These are phyloP conservation scores for Trapa incisa DNA, from an alignment of 345 rosid species.

Conservation along the genomic window DNA sequence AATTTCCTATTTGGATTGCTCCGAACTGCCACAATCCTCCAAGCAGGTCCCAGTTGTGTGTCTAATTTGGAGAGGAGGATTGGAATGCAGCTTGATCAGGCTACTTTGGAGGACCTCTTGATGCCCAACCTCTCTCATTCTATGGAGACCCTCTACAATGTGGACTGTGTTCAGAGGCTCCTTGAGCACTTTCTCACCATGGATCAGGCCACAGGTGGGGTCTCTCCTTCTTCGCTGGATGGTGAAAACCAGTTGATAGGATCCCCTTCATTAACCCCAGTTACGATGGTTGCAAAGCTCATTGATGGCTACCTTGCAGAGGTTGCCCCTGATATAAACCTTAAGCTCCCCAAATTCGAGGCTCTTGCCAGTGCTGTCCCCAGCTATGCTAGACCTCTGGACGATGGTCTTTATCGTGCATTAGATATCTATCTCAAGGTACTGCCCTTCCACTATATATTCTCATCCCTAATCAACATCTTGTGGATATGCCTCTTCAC, in stretches of 20 bases:
- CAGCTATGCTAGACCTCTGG: slow-evolving; percentile 74
- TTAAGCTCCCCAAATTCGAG: slow-evolving; percentile 87
- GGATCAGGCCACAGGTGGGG: slow-evolving; percentile 58
- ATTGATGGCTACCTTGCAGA: slow-evolving; percentile 90
- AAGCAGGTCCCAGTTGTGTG: slow-evolving; percentile 45
- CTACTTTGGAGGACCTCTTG: slow-evolving; percentile 81
- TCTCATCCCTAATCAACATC: too few species aligned
- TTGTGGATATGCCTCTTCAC: too few species aligned
- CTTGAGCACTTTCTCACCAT: slow-evolving; percentile 68
- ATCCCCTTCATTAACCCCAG: slow-evolving; percentile 72
- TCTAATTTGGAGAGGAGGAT: slow-evolving; percentile 69
- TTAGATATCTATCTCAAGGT: slow-evolving; percentile 92
- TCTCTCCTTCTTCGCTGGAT: slow-evolving; percentile 70
- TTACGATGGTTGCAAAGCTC: slow-evolving; percentile 79
- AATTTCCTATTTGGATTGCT: slow-evolving; percentile 84
- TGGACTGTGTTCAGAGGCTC: slow-evolving; percentile 80
- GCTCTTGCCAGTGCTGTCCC: slow-evolving; percentile 83
- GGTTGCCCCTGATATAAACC: slow-evolving; percentile 89
- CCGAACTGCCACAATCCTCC: slow-evolving; percentile 64
- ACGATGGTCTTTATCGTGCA: slow-evolving; percentile 94
- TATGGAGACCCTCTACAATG: slow-evolving; percentile 81
- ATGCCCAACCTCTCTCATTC: slow-evolving; percentile 83
- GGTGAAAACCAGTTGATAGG: slow-evolving; percentile 55
- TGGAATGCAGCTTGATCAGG: slow-evolving; percentile 93
- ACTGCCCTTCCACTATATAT: background rate